phyloP scores from a whole-genome alignment of 768 basidiomycete genomes.

The Brasilioporus rufonigricans region DNA sequence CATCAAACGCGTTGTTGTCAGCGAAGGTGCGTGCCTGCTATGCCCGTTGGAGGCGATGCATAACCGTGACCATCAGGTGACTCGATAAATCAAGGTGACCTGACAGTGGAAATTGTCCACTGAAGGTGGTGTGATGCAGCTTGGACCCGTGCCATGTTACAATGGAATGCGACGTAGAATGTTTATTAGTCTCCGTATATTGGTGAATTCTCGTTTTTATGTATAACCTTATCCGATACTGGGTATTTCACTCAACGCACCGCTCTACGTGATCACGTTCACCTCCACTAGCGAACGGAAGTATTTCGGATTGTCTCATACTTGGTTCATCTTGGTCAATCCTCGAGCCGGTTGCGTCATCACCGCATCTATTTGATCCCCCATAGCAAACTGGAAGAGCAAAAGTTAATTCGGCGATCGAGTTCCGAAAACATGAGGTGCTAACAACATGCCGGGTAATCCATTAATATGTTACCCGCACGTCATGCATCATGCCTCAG shows the following conservation, averaged over 20 bases:
- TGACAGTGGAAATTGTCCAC: slow-evolving; percentile 85
- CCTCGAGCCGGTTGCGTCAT: no score
- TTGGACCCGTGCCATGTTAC: slow-evolving; percentile 6
- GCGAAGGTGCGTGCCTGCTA: slow-evolving; percentile 58
- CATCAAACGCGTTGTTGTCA: slow-evolving; percentile 89
- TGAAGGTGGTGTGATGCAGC: slow-evolving; percentile 28
- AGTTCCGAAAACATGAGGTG: neutral
- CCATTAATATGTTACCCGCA: neutral
- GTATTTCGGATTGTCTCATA: no score
- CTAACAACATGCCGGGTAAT: neutral
- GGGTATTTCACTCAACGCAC: neutral
- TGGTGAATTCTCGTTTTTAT: neutral
- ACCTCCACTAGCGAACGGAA: no score
- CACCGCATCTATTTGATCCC: no score
- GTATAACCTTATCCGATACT: neutral
- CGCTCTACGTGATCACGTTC: neutral
- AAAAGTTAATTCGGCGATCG: neutral
- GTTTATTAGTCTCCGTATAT: slow-evolving; percentile 17
- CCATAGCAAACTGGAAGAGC: neutral
- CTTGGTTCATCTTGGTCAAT: no score
- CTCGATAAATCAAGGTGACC: slow-evolving; percentile 91
- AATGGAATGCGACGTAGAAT: slow-evolving; percentile 16
- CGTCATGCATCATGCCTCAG: neutral
- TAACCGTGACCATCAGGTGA: slow-evolving; percentile 55
- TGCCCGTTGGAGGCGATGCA: neutral